These are phyloP conservation scores for Candida piceae DNA, from an alignment of 805 yeast species.

Conservation along the genomic window DNA sequence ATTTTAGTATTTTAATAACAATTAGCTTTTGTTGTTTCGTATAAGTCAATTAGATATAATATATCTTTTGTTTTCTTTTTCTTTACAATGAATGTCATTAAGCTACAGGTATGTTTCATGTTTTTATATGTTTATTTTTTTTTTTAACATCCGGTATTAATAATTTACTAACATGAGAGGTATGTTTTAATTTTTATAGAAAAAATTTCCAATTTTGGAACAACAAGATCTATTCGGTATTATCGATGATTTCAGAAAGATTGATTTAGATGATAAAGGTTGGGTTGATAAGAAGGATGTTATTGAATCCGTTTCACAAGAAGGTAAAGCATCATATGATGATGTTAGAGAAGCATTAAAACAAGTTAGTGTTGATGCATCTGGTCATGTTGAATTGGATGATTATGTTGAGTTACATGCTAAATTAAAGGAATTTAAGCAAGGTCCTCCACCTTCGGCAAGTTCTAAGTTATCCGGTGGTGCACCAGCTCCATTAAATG, in stretches of 20 bases:
- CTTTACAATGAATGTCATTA: constrained; percentile 61
- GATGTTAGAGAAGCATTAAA: constrained; percentile 91
- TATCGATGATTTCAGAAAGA: constrained; percentile 79
- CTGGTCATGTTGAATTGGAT: constrained; percentile 94
- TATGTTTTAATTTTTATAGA: constrained; percentile 42
- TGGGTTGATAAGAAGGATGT: constrained; percentile 90
- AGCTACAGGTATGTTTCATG: constrained; percentile 45
- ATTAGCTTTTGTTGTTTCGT: too few relatives aligned
- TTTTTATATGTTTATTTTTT: background rate
- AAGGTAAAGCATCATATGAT: constrained; percentile 83
- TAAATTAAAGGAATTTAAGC: constrained; percentile 57
- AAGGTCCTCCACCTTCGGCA: constrained; percentile 18
- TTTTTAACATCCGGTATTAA: background rate
- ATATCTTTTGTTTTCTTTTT: too few relatives aligned
- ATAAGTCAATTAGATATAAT: too few relatives aligned
- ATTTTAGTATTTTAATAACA: too few relatives aligned
- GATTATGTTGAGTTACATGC: constrained; percentile 85
- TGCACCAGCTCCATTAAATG: constrained; percentile 25
- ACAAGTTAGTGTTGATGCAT: constrained; percentile 87
- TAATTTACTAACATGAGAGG: constrained; percentile 2
- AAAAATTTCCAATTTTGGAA: constrained; percentile 77
- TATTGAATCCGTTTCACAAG: constrained; percentile 71
- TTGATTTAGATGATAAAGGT: constrained; percentile 90
- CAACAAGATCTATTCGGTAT: constrained; percentile 84
- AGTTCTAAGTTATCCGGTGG: constrained; percentile 10